Conservation (phyloP, 345 rosid genomes). For the Bruguiera sexangula region DNA sequence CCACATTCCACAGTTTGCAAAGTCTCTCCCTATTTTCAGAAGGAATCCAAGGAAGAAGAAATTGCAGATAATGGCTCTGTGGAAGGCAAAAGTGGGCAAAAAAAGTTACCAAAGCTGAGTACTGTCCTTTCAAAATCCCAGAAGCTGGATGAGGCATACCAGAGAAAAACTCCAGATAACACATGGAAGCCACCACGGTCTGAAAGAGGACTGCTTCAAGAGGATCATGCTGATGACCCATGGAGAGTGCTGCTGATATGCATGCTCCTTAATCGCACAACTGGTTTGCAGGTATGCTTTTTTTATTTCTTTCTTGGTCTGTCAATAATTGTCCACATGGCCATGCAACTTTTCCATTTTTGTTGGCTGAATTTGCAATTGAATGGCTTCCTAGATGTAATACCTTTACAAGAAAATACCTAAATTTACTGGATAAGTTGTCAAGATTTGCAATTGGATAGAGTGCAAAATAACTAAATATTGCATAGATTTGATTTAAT, state of each 20-base stretch:
- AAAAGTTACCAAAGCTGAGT: background rate
- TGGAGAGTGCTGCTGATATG: constrained; percentile 70
- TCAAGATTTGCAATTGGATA: background rate
- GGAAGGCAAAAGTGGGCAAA: background rate
- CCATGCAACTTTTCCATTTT: background rate
- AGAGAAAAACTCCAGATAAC: constrained; percentile 38
- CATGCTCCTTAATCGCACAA: constrained; percentile 68
- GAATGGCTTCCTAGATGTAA: background rate
- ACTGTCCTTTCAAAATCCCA: constrained; percentile 28
- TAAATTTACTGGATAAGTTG: background rate
- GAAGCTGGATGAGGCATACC: constrained; percentile 57
- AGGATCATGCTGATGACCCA: constrained; percentile 57
- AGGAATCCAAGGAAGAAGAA: background rate
- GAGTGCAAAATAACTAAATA: background rate
- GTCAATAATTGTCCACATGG: background rate
- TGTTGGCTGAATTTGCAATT: background rate
- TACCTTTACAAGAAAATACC: background rate
- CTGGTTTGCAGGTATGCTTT: constrained; percentile 49
- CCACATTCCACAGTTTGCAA: background rate
- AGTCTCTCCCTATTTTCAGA: constrained; percentile 15
- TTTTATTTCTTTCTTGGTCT: background rate
- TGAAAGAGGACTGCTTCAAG: constrained; percentile 47
- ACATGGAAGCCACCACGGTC: constrained; percentile 62
- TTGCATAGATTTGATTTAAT: background rate
- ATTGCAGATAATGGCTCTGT: background rate